These are phyloP conservation scores for Dendrobium huoshanense DNA, from an alignment of 106 monocot genomes.

Conservation along the genomic window DNA sequence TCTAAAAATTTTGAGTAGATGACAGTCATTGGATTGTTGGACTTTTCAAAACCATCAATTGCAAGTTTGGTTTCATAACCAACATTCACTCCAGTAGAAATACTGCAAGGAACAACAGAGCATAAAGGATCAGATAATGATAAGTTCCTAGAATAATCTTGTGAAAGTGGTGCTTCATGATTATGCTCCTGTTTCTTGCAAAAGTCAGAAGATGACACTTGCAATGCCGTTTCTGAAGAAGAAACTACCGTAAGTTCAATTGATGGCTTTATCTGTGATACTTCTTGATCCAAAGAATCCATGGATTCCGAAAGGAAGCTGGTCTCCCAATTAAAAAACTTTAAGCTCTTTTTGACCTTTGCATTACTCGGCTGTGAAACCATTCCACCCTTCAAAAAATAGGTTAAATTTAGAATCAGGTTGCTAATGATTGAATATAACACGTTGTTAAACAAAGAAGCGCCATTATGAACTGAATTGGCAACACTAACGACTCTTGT, in stretches of 20 bases:
- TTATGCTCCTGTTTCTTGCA: constrained; percentile 7
- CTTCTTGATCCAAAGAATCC: constrained; percentile 15
- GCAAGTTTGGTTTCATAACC: background rate
- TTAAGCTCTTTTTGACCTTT: constrained; percentile 19
- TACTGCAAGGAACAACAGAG: constrained; percentile 80
- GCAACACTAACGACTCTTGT: background rate
- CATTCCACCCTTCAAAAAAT: constrained; percentile 27
- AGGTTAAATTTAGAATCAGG: background rate
- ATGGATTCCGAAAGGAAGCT: constrained; percentile 85
- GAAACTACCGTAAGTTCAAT: constrained; percentile 29
- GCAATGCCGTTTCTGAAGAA: constrained; percentile 33
- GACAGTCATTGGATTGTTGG: background rate
- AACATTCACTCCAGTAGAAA: constrained; percentile 25
- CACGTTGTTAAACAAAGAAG: background rate
- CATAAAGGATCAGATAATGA: constrained; percentile 51
- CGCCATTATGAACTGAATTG: background rate
- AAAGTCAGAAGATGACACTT: background rate
- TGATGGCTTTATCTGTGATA: constrained; percentile 14
- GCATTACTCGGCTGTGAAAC: constrained; percentile 8
- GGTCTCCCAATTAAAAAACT: constrained; percentile 34
- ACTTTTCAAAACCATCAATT: constrained; percentile 4
- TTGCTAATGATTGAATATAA: background rate
- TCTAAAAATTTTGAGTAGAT: constrained; percentile 14
- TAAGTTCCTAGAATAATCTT: constrained; percentile 17
- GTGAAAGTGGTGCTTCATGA: constrained; percentile 22